These are phyloP conservation scores for Vanilla planifolia DNA, from an alignment of 106 monocot species.

Conservation along the genomic window DNA sequence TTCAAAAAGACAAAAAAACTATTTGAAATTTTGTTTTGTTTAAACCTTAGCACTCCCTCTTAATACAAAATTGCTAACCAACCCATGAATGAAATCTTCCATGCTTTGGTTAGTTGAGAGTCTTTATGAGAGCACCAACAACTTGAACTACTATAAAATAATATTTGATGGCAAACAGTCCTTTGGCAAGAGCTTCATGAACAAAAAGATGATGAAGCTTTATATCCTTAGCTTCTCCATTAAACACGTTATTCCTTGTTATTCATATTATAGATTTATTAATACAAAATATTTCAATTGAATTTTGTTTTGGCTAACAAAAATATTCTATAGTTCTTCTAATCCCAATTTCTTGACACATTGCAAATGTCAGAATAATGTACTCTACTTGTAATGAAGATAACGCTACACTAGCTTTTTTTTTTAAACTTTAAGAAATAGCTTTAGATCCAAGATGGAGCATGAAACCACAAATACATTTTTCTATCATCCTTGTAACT, in stretches of 20 bases:
- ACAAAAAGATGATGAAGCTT: not conserved
- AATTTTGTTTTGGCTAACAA: not conserved
- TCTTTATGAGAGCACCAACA: slow-evolving; percentile 6
- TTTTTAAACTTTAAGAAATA: slow-evolving; percentile 21
- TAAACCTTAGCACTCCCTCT: not conserved
- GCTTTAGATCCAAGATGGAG: slow-evolving; percentile 10
- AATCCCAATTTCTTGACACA: slow-evolving; percentile 23
- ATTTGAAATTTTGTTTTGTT: too few relatives aligned
- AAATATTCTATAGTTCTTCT: too few relatives aligned
- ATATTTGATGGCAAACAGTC: not conserved
- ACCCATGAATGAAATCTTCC: not conserved
- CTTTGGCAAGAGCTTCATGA: not conserved
- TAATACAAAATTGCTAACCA: not conserved
- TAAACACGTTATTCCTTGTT: not conserved
- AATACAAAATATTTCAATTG: slow-evolving; percentile 1
- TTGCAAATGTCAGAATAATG: not conserved
- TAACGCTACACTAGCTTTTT: slow-evolving; percentile 10
- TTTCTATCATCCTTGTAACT: slow-evolving; percentile 7
- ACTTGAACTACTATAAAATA: slow-evolving; percentile 4
- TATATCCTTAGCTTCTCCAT: slow-evolving; percentile 3
- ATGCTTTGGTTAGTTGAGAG: not conserved
- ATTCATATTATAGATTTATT: slow-evolving; percentile 15
- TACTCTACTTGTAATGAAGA: slow-evolving; percentile 25
- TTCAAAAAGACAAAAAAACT: too few relatives aligned
- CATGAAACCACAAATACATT: slow-evolving; percentile 4